Conservation (phyloP, 2,329 filamentous ascomycete species). For the Aspergillus unguis region DNA sequence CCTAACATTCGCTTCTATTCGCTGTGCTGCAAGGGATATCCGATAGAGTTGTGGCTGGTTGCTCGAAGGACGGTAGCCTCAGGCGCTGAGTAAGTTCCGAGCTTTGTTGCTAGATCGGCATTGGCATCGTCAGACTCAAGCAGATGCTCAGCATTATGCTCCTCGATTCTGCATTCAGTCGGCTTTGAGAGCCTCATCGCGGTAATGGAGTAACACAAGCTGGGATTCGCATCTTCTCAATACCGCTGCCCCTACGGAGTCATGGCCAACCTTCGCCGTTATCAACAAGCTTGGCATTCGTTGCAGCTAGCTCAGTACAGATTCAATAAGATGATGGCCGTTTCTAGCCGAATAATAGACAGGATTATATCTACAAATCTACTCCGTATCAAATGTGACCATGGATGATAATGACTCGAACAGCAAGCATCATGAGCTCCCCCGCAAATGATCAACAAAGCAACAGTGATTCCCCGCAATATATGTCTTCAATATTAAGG, state of each 20-base stretch:
- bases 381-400: too few relatives aligned
- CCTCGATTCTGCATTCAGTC: not conserved
- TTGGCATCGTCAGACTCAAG: not conserved
- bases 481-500: not conserved
- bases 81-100: constrained; percentile 10
- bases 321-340: too few relatives aligned
- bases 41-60: not conserved
- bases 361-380: not conserved
- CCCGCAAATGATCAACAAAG: not conserved
- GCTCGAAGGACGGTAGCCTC: not conserved
- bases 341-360: too few relatives aligned
- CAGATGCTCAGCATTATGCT: not conserved
- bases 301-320: too few relatives aligned
- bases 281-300: too few relatives aligned
- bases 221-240: too few relatives aligned
- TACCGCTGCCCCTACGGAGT: too few relatives aligned
- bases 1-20: constrained; percentile 50
- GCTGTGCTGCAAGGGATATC: constrained; percentile 1
- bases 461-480: constrained; percentile 2
- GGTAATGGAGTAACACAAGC: too few relatives aligned
- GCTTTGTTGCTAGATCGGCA: constrained; percentile 1
- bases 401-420: not conserved
- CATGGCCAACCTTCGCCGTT: too few relatives aligned
- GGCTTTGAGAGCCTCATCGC: too few relatives aligned
- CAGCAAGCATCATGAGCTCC: not conserved